phyloP scores from a whole-genome alignment of 2,329 filamentous ascomycete species.

The Dothideomycetes sp. region DNA sequence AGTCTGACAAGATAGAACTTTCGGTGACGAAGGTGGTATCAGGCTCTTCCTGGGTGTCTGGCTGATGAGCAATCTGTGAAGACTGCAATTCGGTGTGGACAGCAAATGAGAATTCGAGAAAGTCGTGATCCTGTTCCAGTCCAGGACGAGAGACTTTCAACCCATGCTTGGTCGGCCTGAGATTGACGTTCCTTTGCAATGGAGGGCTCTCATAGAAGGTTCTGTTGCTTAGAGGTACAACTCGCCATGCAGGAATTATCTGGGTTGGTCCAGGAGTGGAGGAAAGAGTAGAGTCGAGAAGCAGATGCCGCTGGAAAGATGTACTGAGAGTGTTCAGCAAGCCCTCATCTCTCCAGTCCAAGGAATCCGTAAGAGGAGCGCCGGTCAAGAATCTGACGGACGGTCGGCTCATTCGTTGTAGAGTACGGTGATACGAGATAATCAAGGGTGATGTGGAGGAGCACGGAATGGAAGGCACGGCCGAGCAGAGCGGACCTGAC shows the following conservation, averaged over 20 bases:
- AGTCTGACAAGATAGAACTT: constrained; percentile 25
- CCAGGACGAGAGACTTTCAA: background rate
- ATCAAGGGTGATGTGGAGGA: background rate
- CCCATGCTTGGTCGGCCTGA: background rate
- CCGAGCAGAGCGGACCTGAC: background rate
- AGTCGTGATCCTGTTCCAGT: constrained; percentile 42
- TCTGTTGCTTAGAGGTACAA: constrained; percentile 13
- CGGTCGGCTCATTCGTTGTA: constrained; percentile 2
- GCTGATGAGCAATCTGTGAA: constrained; percentile 42
- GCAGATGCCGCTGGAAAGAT: constrained; percentile 34
- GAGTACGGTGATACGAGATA: background rate
- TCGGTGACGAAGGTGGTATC: constrained; percentile 27
- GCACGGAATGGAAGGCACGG: background rate
- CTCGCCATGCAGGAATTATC: constrained; percentile 21
- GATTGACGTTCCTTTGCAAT: background rate
- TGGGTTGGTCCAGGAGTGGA: constrained; percentile 15
- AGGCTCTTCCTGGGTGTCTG: constrained; percentile 13
- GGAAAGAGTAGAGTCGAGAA: constrained; percentile 7
- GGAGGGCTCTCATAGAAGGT: constrained; percentile 9
- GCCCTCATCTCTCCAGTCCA: constrained; percentile 46
- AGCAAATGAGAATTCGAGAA: constrained; percentile 70
- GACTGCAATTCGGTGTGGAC: constrained; percentile 58
- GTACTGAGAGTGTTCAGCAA: constrained; percentile 42
- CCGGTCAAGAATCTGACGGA: constrained; percentile 46
- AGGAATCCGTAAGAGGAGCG: constrained; percentile 46